Evolutionary conservation across 495 filamentous ascomycete genomes (phyloP), one percentile per base, ranked within the genome.

Genomic region (Penicillium riverlandense): DNA sequence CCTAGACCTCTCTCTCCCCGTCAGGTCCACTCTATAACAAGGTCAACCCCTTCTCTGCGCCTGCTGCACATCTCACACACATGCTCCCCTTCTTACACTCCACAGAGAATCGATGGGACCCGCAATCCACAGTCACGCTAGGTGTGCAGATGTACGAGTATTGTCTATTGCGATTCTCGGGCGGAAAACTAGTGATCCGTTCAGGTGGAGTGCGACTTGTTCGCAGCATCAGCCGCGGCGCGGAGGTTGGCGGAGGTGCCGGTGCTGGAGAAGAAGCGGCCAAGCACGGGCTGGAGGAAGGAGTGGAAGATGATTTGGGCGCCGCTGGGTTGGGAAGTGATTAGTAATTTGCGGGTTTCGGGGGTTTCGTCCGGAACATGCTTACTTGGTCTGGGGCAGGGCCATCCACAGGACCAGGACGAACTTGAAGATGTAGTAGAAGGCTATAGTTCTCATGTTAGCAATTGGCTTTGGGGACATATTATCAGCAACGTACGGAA

Each of bases 371-470:
- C 22, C 2, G 33, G n/a, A 11, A 27, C 36, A 39, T 2, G 32
- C 84, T 62, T 83, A 97, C 92, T 72, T 74, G 74, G 90, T 94
- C 67, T 87, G 81, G 54, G 92, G 92, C 49, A 99, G 87, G 52
- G 90, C 83, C 70, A 97, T 87, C 94, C 94, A 99, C 60, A 99
- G 80, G 55, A 96, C 73, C 59, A 96, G 80, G 59, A 89, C 77
- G 62, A 99, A 95, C 76, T 99, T 99, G 84, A 97, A 97, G 71
- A 90, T 92, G 72, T 88, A 99, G 82, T 99, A 99, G 79, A 99
- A 99, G 58, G 92, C 79, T 82, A 45, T 22, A 22, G 3, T 3
- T 22, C 22, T 22, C 22, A 22, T 22, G 22, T 22, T 22, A 22
- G 22, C 22, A 22, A 22, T 22, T 22, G 22, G 22, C 6, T 22